Evolutionary conservation across 2,329 filamentous ascomycete genomes (phyloP).

Genomic region (Botrytis fragariae): DNA sequence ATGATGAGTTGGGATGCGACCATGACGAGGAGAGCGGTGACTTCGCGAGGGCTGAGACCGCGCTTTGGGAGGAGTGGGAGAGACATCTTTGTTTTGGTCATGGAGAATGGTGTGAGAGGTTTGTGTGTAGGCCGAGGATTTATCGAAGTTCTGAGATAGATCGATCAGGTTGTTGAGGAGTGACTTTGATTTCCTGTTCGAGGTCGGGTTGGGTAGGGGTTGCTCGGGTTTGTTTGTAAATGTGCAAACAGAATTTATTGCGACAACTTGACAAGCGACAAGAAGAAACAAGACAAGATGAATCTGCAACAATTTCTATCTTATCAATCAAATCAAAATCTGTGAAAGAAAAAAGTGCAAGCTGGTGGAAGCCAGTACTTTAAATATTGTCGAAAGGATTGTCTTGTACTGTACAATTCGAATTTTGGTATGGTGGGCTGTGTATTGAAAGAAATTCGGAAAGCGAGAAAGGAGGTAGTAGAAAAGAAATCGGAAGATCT

Average conservation of each 20-base stretch:
- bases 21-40: background rate
- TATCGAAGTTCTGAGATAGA: too few relatives aligned
- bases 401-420: background rate
- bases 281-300: background rate
- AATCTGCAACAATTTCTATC: background rate
- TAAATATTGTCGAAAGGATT: background rate
- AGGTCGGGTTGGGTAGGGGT: background rate
- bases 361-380: background rate
- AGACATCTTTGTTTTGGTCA: background rate
- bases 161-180: too few relatives aligned
- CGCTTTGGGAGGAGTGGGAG: too few relatives aligned
- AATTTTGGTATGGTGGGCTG: background rate
- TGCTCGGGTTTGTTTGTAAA: background rate
- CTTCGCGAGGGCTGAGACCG: background rate
- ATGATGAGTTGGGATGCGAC: background rate
- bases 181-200: background rate
- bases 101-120: background rate
- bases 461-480: background rate
- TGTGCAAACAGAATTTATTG: background rate
- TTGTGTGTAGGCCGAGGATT: too few relatives aligned
- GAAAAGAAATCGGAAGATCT: background rate
- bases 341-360: background rate
- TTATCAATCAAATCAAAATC: background rate
- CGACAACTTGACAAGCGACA: background rate
- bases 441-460: background rate